Conservation (phyloP, 352 stramenopile species). For the Salisapilia sapeloensis region DNA sequence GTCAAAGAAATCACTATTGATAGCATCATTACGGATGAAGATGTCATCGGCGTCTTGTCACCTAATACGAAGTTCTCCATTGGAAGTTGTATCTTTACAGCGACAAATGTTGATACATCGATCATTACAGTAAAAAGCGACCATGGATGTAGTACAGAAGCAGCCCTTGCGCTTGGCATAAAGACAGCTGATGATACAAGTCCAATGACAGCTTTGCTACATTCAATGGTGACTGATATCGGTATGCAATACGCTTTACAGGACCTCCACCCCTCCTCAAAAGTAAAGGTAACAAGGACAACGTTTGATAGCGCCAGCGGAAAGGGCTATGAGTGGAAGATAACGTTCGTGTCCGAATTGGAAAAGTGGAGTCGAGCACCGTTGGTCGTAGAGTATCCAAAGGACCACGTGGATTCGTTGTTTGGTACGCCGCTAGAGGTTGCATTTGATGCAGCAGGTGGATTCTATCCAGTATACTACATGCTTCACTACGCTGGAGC, state of each 20-base stretch:
- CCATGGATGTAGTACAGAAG: constrained; percentile 44
- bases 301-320: constrained; percentile 6
- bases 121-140: constrained; percentile 27
- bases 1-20: constrained; percentile 19
- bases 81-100: constrained; percentile 53
- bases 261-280: constrained; percentile 19
- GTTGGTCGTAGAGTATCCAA: constrained; percentile 56
- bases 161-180: too few species aligned
- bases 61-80: constrained; percentile 41
- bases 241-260: constrained; percentile 46
- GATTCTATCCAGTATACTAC: constrained; percentile 86
- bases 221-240: constrained; percentile 26
- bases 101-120: constrained; percentile 14
- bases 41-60: constrained; percentile 42
- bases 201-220: too few species aligned
- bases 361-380: constrained; percentile 45
- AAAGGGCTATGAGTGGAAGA: constrained; percentile 60
- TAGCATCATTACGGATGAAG: constrained; percentile 38
- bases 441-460: constrained; percentile 23
- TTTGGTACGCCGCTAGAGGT: constrained; percentile 27
- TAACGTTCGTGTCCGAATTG: constrained; percentile 88
- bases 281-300: constrained; percentile 26
- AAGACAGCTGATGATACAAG: too few species aligned
- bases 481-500: constrained; percentile 78
- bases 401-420: constrained; percentile 11